Conservation (phyloP, 306 rosid genomes). For the Castanea crenata region DNA sequence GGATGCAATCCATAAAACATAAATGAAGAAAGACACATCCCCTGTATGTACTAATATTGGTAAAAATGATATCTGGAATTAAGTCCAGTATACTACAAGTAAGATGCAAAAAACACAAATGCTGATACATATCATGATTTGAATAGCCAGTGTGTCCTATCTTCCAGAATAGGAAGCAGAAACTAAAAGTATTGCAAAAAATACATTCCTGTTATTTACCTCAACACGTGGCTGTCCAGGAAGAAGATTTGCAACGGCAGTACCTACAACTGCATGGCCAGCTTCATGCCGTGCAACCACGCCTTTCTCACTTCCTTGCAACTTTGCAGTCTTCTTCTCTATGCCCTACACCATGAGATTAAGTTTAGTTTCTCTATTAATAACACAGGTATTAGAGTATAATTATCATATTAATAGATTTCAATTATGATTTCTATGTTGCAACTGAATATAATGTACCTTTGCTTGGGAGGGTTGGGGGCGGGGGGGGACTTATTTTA, state of each 20-base stretch:
- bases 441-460: too few relatives aligned
- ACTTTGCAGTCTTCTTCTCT: slow-evolving; percentile 91
- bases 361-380: slow-evolving; percentile 30
- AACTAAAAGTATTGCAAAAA: not conserved
- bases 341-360: slow-evolving; percentile 69
- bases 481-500: too few relatives aligned
- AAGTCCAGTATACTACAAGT: not conserved
- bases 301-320: slow-evolving; percentile 88
- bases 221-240: slow-evolving; percentile 95
- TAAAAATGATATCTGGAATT: not conserved
- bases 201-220: slow-evolving; percentile 39
- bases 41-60: not conserved
- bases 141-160: slow-evolving; percentile 15
- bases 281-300: slow-evolving; percentile 99
- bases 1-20: not conserved
- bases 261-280: slow-evolving; percentile 98
- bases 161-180: not conserved
- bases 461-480: too few relatives aligned
- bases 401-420: not conserved
- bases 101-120: not conserved
- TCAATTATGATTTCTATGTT: not conserved
- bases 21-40: not conserved
- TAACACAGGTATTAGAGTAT: not conserved
- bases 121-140: slow-evolving; percentile 6
- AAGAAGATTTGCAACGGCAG: slow-evolving; percentile 93